A percentile compares a stretch with the other conserved stretches of the same genome.
Conservation (phyloP, 2,329 filamentous ascomycete genomes). For the Claviceps cyperi region DNA sequence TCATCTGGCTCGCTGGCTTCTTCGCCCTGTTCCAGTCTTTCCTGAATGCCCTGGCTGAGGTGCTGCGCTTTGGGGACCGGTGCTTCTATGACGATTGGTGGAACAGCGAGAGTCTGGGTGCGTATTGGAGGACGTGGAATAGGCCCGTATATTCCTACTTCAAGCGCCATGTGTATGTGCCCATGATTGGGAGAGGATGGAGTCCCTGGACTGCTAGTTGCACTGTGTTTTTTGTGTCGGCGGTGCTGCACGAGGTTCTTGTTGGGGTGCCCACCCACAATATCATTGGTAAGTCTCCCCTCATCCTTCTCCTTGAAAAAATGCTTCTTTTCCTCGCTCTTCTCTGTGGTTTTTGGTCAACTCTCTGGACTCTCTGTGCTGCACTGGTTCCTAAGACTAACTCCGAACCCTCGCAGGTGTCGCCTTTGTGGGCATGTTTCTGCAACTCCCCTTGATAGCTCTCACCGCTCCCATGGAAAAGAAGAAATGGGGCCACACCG, state of each 20-base stretch:
- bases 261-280: constrained; percentile 94
- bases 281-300: constrained; percentile 52
- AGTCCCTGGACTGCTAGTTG: constrained; percentile 55
- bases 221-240: constrained; percentile 78
- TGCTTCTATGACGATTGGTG: constrained; percentile 98
- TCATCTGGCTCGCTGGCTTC: constrained; percentile 96
- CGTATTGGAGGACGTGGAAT: constrained; percentile 96
- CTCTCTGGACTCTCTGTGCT: background rate
- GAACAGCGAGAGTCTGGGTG: constrained; percentile 76
- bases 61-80: constrained; percentile 80
- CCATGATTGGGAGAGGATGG: constrained; percentile 74
- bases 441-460: constrained; percentile 78
- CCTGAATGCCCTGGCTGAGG: constrained; percentile 79
- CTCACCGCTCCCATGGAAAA: constrained; percentile 69
- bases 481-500: constrained; percentile 53
- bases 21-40: constrained; percentile 91
- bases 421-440: constrained; percentile 85
- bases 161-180: constrained; percentile 83
- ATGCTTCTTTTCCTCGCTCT: too few species aligned
- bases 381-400: background rate
- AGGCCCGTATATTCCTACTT: constrained; percentile 96
- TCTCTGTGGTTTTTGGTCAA: background rate
- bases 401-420: constrained; percentile 43
- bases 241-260: constrained; percentile 77
- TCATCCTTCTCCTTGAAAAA: background rate